phyloP scores from a whole-genome alignment of 2,329 filamentous ascomycete species.

The Ascocoryne sarcoides region DNA sequence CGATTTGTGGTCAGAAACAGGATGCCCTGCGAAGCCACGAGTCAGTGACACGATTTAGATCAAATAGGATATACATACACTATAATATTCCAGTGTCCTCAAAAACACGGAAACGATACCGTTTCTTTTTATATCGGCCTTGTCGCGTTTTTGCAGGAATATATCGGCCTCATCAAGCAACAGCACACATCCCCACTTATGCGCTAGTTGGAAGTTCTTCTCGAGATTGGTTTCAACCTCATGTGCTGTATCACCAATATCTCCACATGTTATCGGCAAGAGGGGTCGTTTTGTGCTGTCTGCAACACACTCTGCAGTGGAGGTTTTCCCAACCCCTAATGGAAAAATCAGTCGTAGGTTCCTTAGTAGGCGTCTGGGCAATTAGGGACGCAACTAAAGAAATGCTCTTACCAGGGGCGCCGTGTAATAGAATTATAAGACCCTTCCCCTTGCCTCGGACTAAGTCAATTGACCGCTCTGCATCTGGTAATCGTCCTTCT shows the following conservation, averaged over 20 bases:
- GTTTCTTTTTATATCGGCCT: neutral
- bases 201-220: conserved; percentile 37
- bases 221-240: conserved; percentile 31
- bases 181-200: conserved; percentile 40
- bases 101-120: neutral
- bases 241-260: neutral
- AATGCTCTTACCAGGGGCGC: conserved; percentile 31
- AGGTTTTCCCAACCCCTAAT: conserved; percentile 11
- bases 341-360: neutral
- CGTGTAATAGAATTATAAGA: conserved; percentile 39
- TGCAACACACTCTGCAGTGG: conserved; percentile 11
- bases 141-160: neutral
- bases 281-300: conserved; percentile 11
- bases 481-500: neutral
- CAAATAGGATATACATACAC: neutral
- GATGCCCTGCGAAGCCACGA: neutral
- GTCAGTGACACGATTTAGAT: neutral
- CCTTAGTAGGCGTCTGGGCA: neutral
- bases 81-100: neutral
- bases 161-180: conserved; percentile 1
- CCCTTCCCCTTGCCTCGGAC: conserved; percentile 28
- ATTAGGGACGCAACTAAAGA: neutral
- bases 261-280: conserved; percentile 31
- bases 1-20: conserved; percentile 1
- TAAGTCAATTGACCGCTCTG: neutral